Evolutionary conservation across 2,329 filamentous ascomycete species (phyloP), one percentile per base, ranked within the genome.

Genomic region (Paraphoma sp.): DNA sequence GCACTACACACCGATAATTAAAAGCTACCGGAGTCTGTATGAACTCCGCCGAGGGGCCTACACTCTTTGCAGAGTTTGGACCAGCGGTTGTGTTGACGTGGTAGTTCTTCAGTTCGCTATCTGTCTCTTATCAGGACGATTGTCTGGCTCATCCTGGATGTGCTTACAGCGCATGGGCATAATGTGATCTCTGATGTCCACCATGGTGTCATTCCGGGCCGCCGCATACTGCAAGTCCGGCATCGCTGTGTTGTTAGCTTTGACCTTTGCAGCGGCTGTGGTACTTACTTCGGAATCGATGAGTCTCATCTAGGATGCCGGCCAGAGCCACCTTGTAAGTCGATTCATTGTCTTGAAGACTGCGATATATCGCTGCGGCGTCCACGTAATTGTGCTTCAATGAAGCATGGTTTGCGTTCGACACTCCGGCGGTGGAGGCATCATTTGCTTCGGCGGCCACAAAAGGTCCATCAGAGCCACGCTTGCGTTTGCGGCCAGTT

Each of bases 181-280:
- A 28, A 96, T 82, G 52, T 89, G 86, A 2, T 93, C 83, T 50
- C 86, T 84, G 54, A 97, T 87, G 56, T 88, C 86, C 31, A 83
- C 83, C 68, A 93, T 87, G 73, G 96, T 91, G 0, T 84, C 80
- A 45, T 89, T 89, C 36, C 85, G 83, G 12, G 83, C 83, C 48
- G 89, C 87, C 18, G 91, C 87, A 77, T 89, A 94, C 69, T 96
- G 92, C 70, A 96, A 96, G 76, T 98, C 94, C 8, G 92, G 89
- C 62, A 96, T 83, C 31, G 85, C 86, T 86, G 54, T 28, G 9
- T 14, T 46, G 54, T 73, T 48, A 71, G 66, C 30, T 45, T 40
- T n/a, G 16, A n/a, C 31, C 43, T 18, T n/a, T 12, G 8, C 18
- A 44, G 36, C 9, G 51, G 29, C n/a, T 8, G 10, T 6, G 17